Base-by-base conservation (phyloP, 495 filamentous ascomycete species). In the Aspergillus wentii region DNA sequence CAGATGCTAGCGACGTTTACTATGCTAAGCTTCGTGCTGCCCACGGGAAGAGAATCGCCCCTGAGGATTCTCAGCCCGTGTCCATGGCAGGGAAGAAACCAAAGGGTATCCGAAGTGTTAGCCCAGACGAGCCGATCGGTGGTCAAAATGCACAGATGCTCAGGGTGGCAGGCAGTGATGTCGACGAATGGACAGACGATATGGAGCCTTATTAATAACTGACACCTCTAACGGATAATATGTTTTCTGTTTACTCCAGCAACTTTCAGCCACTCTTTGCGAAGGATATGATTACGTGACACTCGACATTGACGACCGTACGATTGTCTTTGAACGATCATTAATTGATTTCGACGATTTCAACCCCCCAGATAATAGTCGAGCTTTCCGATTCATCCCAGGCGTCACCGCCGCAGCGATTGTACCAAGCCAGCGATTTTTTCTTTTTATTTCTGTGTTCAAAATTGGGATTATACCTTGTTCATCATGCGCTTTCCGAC, bases 11-110 rank as follows among this genome's bases (percentile, higher is more conserved):
- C 13, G 84, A 89, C 38, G 70, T 77, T 6, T 89, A 91, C 57
- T 88, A 85, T 51, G 81, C 84, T 41, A 88, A 83, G 54, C 59
- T 88, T 37, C 72, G 80, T 39, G 78, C 81, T 16, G 80, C 82
- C 22, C 68, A 72, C 31, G 72, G 72, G 50, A 79, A 83, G 68
- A 68, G 81, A 33, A 69, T 76, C 43, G 73, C 69, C n/a, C 75
- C 79, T 9, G 78, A 80, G 13, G 72, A 75, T 19, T 61, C 65
- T 19, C 64, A 75, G 40, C 59, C 51, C 34, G 53, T 72, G 30
- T 62, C 70, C 30, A 61, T 72, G 28, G 64, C 52, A 23, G 64
- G 63, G 35, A 83, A 78, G 55, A 76, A 71, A 45, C 49, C 57
- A 41, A 78, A 71, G 50, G 69, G 68, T n/a, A 69, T 74, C 15